phyloP scores from a whole-genome alignment of 306 rosid species.

The Trifolium repens region DNA sequence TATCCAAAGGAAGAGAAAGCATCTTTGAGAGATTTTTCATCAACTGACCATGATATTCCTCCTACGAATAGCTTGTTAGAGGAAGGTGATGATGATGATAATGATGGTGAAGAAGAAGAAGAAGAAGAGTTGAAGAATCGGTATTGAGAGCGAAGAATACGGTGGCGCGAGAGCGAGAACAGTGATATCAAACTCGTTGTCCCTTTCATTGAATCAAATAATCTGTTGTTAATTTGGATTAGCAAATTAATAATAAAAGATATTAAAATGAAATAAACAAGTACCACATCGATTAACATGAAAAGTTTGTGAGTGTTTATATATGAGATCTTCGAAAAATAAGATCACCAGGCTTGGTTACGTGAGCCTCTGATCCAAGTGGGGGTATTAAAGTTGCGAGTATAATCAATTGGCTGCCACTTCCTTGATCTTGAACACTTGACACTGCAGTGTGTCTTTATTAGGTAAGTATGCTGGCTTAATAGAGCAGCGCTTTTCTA shows the following conservation, averaged over 20 bases:
- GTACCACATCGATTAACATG: too few relatives aligned
- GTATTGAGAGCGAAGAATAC: background rate
- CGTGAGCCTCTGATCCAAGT: background rate
- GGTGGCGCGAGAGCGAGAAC: background rate
- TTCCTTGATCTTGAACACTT: too few relatives aligned
- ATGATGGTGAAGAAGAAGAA: conserved; percentile 2
- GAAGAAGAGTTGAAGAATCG: conserved; percentile 54
- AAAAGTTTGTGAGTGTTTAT: too few relatives aligned
- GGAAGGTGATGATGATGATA: conserved; percentile 45
- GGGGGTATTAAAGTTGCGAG: background rate
- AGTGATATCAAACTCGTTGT: background rate
- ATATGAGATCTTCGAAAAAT: too few relatives aligned
- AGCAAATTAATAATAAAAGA: too few relatives aligned
- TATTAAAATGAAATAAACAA: too few relatives aligned
- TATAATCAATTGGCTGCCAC: too few relatives aligned
- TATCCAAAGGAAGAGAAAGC: conserved; percentile 87
- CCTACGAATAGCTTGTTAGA: conserved; percentile 81
- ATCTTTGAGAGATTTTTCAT: conserved; percentile 75
- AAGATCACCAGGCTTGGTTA: background rate
- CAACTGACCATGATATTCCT: conserved; percentile 89
- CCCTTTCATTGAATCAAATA: background rate
- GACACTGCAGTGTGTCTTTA: too few relatives aligned
- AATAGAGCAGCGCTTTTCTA: too few relatives aligned
- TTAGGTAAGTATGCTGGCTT: too few relatives aligned
- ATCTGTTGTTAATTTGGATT: too few relatives aligned